phyloP scores from a whole-genome alignment of 176 grass and related monocot species.

The Oryza glaberrima region DNA sequence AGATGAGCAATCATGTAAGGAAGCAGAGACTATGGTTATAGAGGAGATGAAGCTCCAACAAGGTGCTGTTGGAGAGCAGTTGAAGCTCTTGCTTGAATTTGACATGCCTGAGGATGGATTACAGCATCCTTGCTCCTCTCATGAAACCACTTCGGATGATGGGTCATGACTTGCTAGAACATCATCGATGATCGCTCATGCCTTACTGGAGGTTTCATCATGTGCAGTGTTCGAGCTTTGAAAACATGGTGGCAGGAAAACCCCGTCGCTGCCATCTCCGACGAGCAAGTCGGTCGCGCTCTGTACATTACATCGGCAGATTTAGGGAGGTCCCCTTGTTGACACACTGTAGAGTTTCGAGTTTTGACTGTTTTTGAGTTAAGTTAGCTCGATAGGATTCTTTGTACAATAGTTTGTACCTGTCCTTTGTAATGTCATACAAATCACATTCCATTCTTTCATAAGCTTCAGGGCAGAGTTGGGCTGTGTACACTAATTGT shows the following conservation, averaged over 20 bases:
- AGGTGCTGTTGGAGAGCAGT: conserved; percentile 54
- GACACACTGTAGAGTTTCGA: conserved; percentile 64
- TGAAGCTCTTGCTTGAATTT: conserved; percentile 67
- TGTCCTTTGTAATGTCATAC: conserved; percentile 61
- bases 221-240: conserved; percentile 35
- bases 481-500: conserved; percentile 48
- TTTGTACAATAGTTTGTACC: conserved; percentile 82
- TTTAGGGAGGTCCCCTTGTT: conserved; percentile 42
- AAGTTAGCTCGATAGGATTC: conserved; percentile 62
- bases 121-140: conserved; percentile 30
- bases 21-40: conserved; percentile 68
- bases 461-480: conserved; percentile 52
- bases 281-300: neutral
- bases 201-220: conserved; percentile 20
- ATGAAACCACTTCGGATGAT: conserved; percentile 39
- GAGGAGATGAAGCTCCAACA: conserved; percentile 71
- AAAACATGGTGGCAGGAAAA: conserved; percentile 6
- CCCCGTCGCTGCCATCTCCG: conserved; percentile 8
- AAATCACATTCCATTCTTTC: conserved; percentile 74
- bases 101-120: conserved; percentile 55
- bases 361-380: conserved; percentile 48
- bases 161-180: conserved; percentile 4
- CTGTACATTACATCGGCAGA: conserved; percentile 52
- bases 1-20: conserved; percentile 73
- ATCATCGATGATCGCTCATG: conserved; percentile 19